A percentile compares a stretch with the other conserved stretches of the same genome.
Conservation (phyloP, 495 filamentous ascomycete species). For the Rhizodiscina lignyota region DNA sequence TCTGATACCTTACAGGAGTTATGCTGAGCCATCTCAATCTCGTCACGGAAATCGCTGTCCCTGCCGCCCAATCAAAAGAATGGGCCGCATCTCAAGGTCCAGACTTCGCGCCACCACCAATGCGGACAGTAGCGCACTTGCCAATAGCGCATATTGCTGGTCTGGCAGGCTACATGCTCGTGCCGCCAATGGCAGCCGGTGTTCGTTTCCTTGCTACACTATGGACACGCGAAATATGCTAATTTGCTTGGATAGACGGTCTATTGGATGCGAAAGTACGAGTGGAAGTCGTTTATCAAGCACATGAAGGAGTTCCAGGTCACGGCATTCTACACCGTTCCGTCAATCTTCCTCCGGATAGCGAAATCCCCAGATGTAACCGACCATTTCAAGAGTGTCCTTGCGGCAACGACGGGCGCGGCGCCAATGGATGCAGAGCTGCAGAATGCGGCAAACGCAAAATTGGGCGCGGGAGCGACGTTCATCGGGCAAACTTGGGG, state of each 20-base stretch:
- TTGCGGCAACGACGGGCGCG: conserved; percentile 15
- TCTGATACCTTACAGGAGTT: conserved; percentile 9
- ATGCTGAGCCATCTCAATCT: conserved; percentile 24
- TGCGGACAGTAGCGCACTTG: conserved; percentile 32
- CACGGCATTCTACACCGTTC: conserved; percentile 16
- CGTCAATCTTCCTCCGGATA: conserved; percentile 18
- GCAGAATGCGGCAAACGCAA: conserved; percentile 10
- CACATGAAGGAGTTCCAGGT: conserved; percentile 14
- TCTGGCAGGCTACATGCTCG: conserved; percentile 26
- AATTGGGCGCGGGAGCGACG: conserved; percentile 11
- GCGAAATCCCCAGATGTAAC: conserved; percentile 15
- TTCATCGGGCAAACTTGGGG: conserved; percentile 19
- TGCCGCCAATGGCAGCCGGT: conserved; percentile 9
- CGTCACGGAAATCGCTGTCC: conserved; percentile 14
- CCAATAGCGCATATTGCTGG: conserved; percentile 30
- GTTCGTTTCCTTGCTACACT: too few relatives aligned
- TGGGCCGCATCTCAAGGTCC: conserved; percentile 2
- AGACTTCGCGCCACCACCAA: conserved; percentile 8
- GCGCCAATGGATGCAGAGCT: conserved; percentile 17
- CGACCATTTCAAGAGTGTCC: conserved; percentile 11
- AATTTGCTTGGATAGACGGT: too few relatives aligned
- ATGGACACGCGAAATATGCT: too few relatives aligned
- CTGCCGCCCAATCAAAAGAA: conserved; percentile 4
- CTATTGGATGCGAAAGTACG: conserved; percentile 19
- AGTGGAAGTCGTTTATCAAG: conserved; percentile 11